A percentile compares a stretch with the other conserved stretches of the same genome.
Evolutionary conservation across 108 stramenopile species (phyloP).

Genomic region (Discostella stelligeroides): DNA sequence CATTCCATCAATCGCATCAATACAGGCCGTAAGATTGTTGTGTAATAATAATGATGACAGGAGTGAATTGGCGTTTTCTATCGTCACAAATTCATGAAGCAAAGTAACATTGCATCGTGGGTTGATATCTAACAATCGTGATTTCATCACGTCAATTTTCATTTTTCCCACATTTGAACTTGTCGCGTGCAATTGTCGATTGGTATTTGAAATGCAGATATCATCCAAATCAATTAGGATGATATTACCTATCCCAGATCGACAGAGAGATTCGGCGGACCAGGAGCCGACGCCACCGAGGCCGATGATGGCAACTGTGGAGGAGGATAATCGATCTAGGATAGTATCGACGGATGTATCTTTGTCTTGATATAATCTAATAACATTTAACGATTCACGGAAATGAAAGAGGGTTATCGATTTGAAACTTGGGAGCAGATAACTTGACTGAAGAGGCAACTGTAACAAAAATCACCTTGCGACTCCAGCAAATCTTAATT

Average conservation of each 20-base stretch:
- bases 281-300: conserved; percentile 87
- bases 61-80: conserved; percentile 69
- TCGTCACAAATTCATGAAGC: conserved; percentile 74
- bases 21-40: conserved; percentile 56
- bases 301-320: conserved; percentile 76
- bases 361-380: too few relatives aligned
- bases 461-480: too few relatives aligned
- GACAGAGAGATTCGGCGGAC: conserved; percentile 83
- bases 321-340: conserved; percentile 48
- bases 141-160: conserved; percentile 81
- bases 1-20: conserved; percentile 84
- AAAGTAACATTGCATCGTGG: conserved; percentile 66
- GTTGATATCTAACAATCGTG: conserved; percentile 67
- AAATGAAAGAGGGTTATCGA: too few relatives aligned
- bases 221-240: conserved; percentile 83
- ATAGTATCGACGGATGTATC: conserved; percentile 7
- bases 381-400: too few relatives aligned
- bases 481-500: too few relatives aligned
- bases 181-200: conserved; percentile 82
- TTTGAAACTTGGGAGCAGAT: too few relatives aligned
- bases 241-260: conserved; percentile 78
- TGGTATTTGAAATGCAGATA: conserved; percentile 85
- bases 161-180: conserved; percentile 63
- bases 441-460: too few relatives aligned
- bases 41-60: conserved; percentile 47